phyloP scores from a whole-genome alignment of 2,329 filamentous ascomycete genomes.

The Fusarium verrucosum region DNA sequence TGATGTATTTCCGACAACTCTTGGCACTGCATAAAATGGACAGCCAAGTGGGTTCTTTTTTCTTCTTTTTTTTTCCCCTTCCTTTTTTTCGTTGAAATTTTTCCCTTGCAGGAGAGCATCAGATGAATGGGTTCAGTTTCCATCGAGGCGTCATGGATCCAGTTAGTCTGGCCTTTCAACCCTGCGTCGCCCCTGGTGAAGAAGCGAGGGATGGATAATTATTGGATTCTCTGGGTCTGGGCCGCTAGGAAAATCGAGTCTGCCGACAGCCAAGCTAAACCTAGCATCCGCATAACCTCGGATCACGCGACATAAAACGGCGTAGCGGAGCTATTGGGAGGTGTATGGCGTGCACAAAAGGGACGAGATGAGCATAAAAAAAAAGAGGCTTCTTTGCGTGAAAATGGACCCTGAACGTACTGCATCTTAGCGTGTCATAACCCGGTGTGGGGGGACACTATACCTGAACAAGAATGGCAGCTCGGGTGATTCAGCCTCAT shows the following conservation, averaged over 20 bases:
- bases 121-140: slow-evolving; percentile 17
- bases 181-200: slow-evolving; percentile 40
- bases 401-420: slow-evolving; percentile 28
- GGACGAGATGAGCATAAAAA: slow-evolving; percentile 3
- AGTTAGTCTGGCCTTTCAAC: slow-evolving; percentile 13
- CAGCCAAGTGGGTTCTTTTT: slow-evolving; percentile 16
- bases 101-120: slow-evolving; percentile 12
- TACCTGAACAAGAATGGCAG: slow-evolving; percentile 26
- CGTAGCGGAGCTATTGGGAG: background rate
- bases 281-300: slow-evolving; percentile 19
- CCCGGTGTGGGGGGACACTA: slow-evolving; percentile 31
- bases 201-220: slow-evolving; percentile 35
- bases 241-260: slow-evolving; percentile 20
- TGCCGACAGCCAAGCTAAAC: slow-evolving; percentile 18
- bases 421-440: slow-evolving; percentile 20
- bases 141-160: slow-evolving; percentile 37
- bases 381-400: slow-evolving; percentile 9
- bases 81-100: slow-evolving; percentile 5
- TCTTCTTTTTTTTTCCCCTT: slow-evolving; percentile 4
- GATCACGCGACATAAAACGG: slow-evolving; percentile 26
- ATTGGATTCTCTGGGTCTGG: slow-evolving; percentile 7
- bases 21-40: slow-evolving; percentile 26
- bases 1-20: slow-evolving; percentile 29
- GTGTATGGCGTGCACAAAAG: slow-evolving; percentile 23
- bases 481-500: slow-evolving; percentile 41